Percentiles rank a stretch among this genome's conserved stretches.
phyloP scores from a whole-genome alignment of 1,139 yeast species.

The Pichia sp. region DNA sequence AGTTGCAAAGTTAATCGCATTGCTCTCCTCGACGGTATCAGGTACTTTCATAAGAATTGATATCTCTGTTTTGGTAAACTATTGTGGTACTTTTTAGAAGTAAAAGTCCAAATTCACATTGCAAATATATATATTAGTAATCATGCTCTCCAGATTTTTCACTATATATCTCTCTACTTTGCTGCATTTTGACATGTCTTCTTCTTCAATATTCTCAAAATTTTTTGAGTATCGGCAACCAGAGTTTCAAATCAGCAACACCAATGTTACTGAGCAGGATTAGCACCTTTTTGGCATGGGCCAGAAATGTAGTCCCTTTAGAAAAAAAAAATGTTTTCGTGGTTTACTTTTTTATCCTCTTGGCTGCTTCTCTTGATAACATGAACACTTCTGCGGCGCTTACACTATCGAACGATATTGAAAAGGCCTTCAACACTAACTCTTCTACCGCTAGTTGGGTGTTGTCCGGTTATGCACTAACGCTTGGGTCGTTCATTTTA shows the following conservation, averaged over 20 bases:
- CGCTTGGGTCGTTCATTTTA: constrained; percentile 37
- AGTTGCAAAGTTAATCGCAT: not conserved
- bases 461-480: constrained; percentile 36
- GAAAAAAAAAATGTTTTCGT: constrained; percentile 20
- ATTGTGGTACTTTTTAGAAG: not conserved
- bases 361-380: constrained; percentile 27
- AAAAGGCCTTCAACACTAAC: constrained; percentile 25
- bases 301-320: constrained; percentile 19
- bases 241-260: not conserved
- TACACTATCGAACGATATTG: constrained; percentile 26
- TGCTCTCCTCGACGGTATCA: not conserved
- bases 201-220: not conserved
- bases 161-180: not conserved
- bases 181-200: not conserved
- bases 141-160: not conserved
- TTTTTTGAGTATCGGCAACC: not conserved
- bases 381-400: constrained; percentile 33
- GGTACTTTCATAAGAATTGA: not conserved
- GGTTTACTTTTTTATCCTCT: constrained; percentile 18
- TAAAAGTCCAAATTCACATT: not conserved
- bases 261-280: not conserved
- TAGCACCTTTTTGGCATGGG: not conserved
- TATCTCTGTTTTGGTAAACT: not conserved
- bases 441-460: constrained; percentile 35
- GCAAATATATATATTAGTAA: not conserved